These are phyloP conservation scores for Ogataea pilisensis DNA, from an alignment of 805 yeast species.

Conservation along the genomic window DNA sequence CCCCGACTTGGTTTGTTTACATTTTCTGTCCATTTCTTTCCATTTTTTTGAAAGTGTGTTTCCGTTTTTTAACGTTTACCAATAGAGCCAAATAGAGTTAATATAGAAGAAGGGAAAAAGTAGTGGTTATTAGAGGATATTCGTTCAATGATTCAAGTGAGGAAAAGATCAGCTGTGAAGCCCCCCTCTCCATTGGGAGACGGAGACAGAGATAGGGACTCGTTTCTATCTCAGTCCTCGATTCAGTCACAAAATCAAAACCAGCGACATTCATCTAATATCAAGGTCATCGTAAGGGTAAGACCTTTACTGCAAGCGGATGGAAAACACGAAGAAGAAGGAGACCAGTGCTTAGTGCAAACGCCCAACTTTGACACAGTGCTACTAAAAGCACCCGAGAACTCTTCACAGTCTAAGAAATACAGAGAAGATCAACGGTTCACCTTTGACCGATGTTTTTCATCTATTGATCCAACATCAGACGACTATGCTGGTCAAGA, in stretches of 20 bases:
- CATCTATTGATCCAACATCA: constrained; percentile 39
- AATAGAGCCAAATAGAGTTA: too few species aligned
- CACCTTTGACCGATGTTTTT: constrained; percentile 48
- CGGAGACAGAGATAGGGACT: not conserved
- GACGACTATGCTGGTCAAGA: constrained; percentile 42
- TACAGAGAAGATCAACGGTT: constrained; percentile 33
- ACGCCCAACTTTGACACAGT: constrained; percentile 6
- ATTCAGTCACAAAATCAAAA: not conserved
- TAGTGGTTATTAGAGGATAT: too few species aligned
- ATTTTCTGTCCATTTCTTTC: too few species aligned
- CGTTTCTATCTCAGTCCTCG: not conserved
- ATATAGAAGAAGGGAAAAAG: too few species aligned
- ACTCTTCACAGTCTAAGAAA: constrained; percentile 11
- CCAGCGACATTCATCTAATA: constrained; percentile 11
- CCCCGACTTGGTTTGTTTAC: too few species aligned
- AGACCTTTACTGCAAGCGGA: constrained; percentile 40
- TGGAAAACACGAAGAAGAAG: constrained; percentile 1
- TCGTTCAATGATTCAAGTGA: constrained; percentile 17
- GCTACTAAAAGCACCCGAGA: constrained; percentile 5
- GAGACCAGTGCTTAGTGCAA: constrained; percentile 22
- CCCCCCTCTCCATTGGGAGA: not conserved
- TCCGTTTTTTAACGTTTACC: too few species aligned
- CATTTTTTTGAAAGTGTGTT: too few species aligned
- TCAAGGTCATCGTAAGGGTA: constrained; percentile 41
- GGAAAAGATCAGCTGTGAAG: constrained; percentile 7